A percentile compares a stretch with the other conserved stretches of the same genome.
Conservation (phyloP, 164 flowering plant genomes). For the Stephania japonica region DNA sequence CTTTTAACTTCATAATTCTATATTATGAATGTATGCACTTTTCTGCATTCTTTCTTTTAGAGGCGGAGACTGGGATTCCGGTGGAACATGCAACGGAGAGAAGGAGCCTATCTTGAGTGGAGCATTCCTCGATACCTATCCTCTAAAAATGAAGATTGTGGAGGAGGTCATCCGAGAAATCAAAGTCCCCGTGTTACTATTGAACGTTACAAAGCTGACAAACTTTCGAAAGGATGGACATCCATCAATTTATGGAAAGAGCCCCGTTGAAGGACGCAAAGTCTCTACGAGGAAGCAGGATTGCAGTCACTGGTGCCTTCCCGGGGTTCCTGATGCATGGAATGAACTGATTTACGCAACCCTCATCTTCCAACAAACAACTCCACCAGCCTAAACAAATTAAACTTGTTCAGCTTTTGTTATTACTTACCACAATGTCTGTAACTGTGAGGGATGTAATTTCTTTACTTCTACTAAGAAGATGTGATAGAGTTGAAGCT, state of each 20-base stretch:
- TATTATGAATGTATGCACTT: neutral
- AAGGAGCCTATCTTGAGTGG: constrained; percentile 58
- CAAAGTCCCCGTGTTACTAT: constrained; percentile 48
- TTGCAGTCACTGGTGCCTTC: constrained; percentile 99
- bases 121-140: constrained; percentile 57
- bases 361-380: constrained; percentile 24
- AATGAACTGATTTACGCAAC: constrained; percentile 77
- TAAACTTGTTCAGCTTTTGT: neutral
- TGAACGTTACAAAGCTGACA: constrained; percentile 74
- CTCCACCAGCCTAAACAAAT: constrained; percentile 3
- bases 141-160: constrained; percentile 76
- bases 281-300: constrained; percentile 66
- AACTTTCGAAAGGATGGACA: constrained; percentile 92
- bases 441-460: neutral
- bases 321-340: constrained; percentile 98
- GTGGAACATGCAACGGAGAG: constrained; percentile 88
- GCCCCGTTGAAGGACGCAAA: constrained; percentile 27
- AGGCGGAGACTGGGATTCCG: constrained; percentile 99
- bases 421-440: neutral
- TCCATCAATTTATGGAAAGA: constrained; percentile 79
- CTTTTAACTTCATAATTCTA: neutral
- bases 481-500: too few relatives aligned
- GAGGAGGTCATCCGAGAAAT: constrained; percentile 65
- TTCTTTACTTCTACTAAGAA: too few relatives aligned
- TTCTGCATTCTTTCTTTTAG: constrained; percentile 26